phyloP scores from a whole-genome alignment of 495 filamentous ascomycete species.

The Daldinia vernicosa region DNA sequence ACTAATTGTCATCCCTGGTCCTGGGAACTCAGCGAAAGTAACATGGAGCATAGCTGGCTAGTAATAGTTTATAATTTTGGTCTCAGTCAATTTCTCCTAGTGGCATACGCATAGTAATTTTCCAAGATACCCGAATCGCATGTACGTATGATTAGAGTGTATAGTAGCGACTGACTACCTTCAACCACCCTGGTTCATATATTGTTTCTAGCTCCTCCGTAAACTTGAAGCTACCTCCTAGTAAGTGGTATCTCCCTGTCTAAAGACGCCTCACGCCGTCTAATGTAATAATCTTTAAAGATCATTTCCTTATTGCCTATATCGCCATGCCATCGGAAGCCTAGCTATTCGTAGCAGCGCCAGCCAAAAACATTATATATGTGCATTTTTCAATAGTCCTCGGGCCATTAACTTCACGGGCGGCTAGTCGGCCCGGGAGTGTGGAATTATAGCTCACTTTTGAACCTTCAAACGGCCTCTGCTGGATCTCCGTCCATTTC shows the following conservation, averaged over 20 bases:
- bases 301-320: background rate
- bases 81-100: no score
- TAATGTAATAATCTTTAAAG: constrained; percentile 2
- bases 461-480: background rate
- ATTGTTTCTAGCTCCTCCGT: background rate
- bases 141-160: background rate
- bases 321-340: background rate
- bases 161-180: background rate
- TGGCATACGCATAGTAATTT: no score
- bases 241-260: background rate
- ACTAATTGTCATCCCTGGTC: no score
- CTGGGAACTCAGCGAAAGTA: no score
- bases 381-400: background rate
- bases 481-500: background rate
- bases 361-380: background rate
- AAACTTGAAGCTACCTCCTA: background rate
- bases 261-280: background rate
- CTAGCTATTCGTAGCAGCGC: background rate
- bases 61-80: no score
- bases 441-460: background rate
- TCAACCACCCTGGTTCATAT: background rate
- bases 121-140: background rate
- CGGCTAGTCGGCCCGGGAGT: background rate
- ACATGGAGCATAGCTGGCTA: no score
- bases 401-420: background rate